These are phyloP conservation scores for Castanea crenata DNA, from an alignment of 306 rosid species.

Conservation along the genomic window DNA sequence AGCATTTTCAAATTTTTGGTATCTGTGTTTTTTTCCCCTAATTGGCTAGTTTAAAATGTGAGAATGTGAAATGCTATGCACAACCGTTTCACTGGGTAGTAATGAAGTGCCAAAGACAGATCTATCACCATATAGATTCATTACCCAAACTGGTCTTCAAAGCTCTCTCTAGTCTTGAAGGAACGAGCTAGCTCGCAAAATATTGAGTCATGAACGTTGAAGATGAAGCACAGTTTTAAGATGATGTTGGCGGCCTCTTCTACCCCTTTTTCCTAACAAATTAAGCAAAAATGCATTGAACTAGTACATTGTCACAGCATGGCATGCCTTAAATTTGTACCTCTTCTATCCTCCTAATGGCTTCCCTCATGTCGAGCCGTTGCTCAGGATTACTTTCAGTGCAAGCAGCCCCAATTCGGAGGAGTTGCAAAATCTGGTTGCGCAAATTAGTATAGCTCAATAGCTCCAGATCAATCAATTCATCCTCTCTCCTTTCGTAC, in stretches of 20 bases:
- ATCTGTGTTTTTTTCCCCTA: neutral
- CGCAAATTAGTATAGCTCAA: slow-evolving; percentile 9
- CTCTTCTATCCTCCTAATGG: slow-evolving; percentile 73
- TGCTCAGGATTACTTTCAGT: slow-evolving; percentile 41
- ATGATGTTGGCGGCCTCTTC: slow-evolving; percentile 11
- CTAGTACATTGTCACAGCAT: slow-evolving; percentile 12
- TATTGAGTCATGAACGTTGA: slow-evolving; percentile 14
- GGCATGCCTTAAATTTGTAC: slow-evolving; percentile 28
- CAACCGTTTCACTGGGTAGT: neutral
- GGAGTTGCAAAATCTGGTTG: slow-evolving; percentile 50
- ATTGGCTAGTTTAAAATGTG: neutral
- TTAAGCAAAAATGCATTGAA: slow-evolving; percentile 9
- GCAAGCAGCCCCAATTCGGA: slow-evolving; percentile 66
- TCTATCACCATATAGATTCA: neutral
- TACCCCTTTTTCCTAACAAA: slow-evolving; percentile 22
- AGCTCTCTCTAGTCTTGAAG: neutral
- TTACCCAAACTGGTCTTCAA: neutral
- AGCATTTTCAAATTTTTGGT: slow-evolving; percentile 4
- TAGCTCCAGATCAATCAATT: slow-evolving; percentile 66
- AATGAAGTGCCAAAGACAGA: neutral
- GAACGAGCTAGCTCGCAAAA: neutral
- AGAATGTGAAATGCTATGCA: neutral
- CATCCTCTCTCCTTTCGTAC: slow-evolving; percentile 46
- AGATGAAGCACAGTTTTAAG: slow-evolving; percentile 6
- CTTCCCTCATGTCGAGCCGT: slow-evolving; percentile 64